Evolutionary conservation across 108 stramenopile species (phyloP), one percentile per base, ranked within the genome.

Genomic region (Fistulifera solaris): DNA sequence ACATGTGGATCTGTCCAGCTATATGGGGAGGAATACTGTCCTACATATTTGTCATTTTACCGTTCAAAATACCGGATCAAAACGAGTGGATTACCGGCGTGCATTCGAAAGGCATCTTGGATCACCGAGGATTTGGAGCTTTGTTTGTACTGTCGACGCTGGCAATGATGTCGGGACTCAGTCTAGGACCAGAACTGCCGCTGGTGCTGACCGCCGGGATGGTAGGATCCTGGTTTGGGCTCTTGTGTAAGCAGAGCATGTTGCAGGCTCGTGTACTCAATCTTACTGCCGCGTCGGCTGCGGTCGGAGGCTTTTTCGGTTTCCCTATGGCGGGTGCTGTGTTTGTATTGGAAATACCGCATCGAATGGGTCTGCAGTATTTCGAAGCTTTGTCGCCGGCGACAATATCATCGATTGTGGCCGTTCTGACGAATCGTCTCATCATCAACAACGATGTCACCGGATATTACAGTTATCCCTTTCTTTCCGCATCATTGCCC

Each of bases 351-450:
- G 78, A 80, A 52, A n/a, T 80, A 12, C 78, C 78, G 0, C 78
- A 80, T 61, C 70, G 72, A 10, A 80, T 80, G 78, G 78, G 78
- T 0, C 39, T 80, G 47, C 78, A 80, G 58, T 80, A 80, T 48
- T 80, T 75, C 56, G 78, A 80, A 49, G 78, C 78, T 1, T 39
- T 80, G 28, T 72, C 73, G 0, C 71, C 78, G 0, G 69, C 73
- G 10, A 75, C 73, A 0, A 75, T 80, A 52, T 62, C 78, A 11
- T 69, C 67, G 22, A 80, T 80, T 48, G 63, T 80, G 47, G 73
- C 78, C 19, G 78, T 80, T 22, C 56, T 80, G 31, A 56, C 57
- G 1, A 80, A 80, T 59, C 71, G 78, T 40, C 44, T 80, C 12
- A 67, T 72, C 4, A 70, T 62, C 6, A 48, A 58, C 22, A 72